Evolutionary conservation across 495 filamentous ascomycete species (phyloP), one percentile per base, ranked within the genome.

Genomic region (Annulohypoxylon moriforme): DNA sequence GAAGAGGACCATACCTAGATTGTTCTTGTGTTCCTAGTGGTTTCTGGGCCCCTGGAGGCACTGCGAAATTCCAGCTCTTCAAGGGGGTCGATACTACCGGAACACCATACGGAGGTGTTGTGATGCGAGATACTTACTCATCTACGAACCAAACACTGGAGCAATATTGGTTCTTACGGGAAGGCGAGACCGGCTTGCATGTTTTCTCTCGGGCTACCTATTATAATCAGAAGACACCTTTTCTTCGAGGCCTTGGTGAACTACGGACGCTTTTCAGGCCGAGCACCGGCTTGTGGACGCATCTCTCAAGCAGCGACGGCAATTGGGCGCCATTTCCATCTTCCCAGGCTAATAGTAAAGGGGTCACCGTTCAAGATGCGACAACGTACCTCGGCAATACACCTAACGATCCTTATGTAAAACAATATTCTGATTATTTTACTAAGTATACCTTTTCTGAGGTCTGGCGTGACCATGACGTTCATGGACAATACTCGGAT

Each of bases 361-460:
- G 81, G 49, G 56, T 83, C 8, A 78, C 80, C 3, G 86, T 89
- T 3, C 87, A 89, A 70, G 87, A 89, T 71, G 86, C 87, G 4
- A 86, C 86, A 0, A 89, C 85, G 82, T 82, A 84, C 61, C 78
- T 89, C 14, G 85, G 83, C 42, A 85, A 85, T 52, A 82, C 84
- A 0, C 80, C 84, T 0, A 68, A 76, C 42, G 86, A 89, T 71
- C 67, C 80, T 1, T 88, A 88, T 68, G 82, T 84, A 10, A 68
- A 77, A 4, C 79, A 87, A 47, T 83, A 85, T 46, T 81, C 85
- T 0, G 82, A 87, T 56, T 89, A 88, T 65, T 89, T 88, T 55
- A 88, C 86, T 16, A 89, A 89, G 63, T 89, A 89, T 62, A 83
- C 85, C 0, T 89, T 89, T 53, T 75, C 80, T 0, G 84, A 83